Percentiles rank a stretch among this genome's conserved stretches.
Conservation (phyloP, 768 basidiomycete genomes). For the Vararia minispora region DNA sequence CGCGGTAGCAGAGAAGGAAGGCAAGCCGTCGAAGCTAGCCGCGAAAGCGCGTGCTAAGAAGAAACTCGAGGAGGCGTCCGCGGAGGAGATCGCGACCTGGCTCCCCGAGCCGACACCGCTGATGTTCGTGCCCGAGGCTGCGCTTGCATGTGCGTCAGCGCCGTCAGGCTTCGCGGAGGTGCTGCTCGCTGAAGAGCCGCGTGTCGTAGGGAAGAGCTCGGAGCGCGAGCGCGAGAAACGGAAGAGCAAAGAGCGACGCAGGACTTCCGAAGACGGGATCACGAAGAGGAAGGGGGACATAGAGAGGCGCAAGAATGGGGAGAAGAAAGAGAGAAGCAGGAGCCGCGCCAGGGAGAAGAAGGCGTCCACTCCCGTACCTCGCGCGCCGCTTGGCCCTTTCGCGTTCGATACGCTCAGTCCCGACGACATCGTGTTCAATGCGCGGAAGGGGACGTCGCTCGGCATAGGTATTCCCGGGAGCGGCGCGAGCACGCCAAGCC, state of each 20-base stretch:
- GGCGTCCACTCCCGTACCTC: too few species aligned
- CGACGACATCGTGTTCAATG: conserved; percentile 78
- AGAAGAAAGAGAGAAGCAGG: conserved; percentile 22
- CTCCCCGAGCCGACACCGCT: conserved; percentile 31
- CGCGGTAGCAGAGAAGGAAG: neutral
- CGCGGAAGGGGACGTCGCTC: conserved; percentile 65
- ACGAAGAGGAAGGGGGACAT: conserved; percentile 17
- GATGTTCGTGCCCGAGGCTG: conserved; percentile 45
- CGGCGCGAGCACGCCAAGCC: conserved; percentile 46
- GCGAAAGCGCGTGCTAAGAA: conserved; percentile 65
- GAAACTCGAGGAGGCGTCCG: conserved; percentile 27
- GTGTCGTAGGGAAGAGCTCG: too few species aligned
- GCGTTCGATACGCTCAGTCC: conserved; percentile 81
- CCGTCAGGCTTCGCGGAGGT: conserved; percentile 59
- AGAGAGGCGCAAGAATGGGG: conserved; percentile 16
- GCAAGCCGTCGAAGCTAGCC: conserved; percentile 62
- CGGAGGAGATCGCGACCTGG: conserved; percentile 26
- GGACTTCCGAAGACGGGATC: conserved; percentile 3
- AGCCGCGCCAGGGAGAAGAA: too few species aligned
- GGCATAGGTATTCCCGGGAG: conserved; percentile 34
- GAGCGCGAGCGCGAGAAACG: conserved; percentile 9
- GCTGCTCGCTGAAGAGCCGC: conserved; percentile 8
- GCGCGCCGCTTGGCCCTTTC: conserved; percentile 25
- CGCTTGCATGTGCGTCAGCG: conserved; percentile 54
- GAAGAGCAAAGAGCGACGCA: conserved; percentile 4